Base-by-base conservation (phyloP, 2,329 filamentous ascomycete genomes). In the Lasiodiplodia sp. region DNA sequence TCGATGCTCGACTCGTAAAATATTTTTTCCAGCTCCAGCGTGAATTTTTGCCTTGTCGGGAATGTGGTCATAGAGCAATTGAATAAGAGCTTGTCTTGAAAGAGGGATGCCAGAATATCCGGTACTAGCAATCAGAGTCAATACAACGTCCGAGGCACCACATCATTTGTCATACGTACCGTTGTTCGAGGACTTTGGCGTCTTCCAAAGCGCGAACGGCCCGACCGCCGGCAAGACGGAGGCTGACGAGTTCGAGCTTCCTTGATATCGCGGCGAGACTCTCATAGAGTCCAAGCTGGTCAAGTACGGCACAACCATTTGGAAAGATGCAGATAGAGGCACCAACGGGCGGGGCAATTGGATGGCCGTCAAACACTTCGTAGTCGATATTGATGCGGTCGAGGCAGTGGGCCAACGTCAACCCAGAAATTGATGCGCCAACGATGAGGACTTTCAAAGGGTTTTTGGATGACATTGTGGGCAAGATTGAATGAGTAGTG, bases 41-140 rank as follows among this genome's bases (percentile, higher is more conserved):
- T 68, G 71, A 18, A 75, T 58, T 14, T 58, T 69, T 2, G 70
- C 70, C 56, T 74, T 70, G 37, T 75, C 69, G 28, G 70, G 69
- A 1, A 75, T 40, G 5, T 70, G 67, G 3, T 73, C 72, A 67
- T 73, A 74, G 8, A 75, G 66, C 10, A 71, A 72, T 65, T 72
- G 65, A 1, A 78, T 68, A 2, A 76, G 49, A 65, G 71, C 70
- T 34, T 72, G 72, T 10, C 75, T 70, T n/a, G 76, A 73, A 12
- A 76, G 49, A 40, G 74, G 73, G 49, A 14, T 23, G 25, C 21
- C 49, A 21, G 49, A 10, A 12, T 52, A 52, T 4, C 49, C 49
- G 49, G n/a, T 12, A 28, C 49, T 52, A 4, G 8, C 12, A 2
- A 23, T 8, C 21, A 25, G 12, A 11, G 10, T 52, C 14, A 52